Evolutionary conservation across 768 basidiomycete genomes (phyloP).

Genomic region (Panaeolus papilionaceus): DNA sequence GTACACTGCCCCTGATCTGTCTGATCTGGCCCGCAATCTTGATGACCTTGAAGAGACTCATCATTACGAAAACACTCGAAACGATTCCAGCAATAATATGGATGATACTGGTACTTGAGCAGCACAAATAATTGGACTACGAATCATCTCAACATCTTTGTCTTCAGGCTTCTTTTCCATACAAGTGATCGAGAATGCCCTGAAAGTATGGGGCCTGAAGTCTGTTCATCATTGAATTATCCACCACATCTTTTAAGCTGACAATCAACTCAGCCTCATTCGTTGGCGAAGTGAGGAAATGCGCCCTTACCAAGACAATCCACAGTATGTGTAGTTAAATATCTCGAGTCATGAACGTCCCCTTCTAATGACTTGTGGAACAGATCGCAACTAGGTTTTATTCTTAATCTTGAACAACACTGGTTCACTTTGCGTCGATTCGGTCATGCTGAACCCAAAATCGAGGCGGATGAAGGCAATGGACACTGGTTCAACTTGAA

Average conservation of each 20-base stretch:
- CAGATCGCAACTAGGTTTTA: constrained; percentile 85
- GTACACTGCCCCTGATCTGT: constrained; percentile 84
- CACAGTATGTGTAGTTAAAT: constrained; percentile 62
- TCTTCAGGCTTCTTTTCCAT: constrained; percentile 86
- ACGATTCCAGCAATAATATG: constrained; percentile 75
- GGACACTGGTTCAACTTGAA: constrained; percentile 93
- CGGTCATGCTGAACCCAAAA: constrained; percentile 54
- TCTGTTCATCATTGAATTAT: constrained; percentile 37
- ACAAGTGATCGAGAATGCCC: constrained; percentile 85
- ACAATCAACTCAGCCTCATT: constrained; percentile 57
- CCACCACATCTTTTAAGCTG: constrained; percentile 16
- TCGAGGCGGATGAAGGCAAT: constrained; percentile 49
- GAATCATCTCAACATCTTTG: neutral
- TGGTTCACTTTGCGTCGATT: constrained; percentile 92
- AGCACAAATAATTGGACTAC: neutral
- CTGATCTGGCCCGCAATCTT: constrained; percentile 70
- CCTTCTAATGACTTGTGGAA: constrained; percentile 11
- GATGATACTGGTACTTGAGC: constrained; percentile 78
- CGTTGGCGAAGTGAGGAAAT: constrained; percentile 88
- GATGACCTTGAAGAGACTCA: constrained; percentile 71
- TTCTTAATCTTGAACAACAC: constrained; percentile 85
- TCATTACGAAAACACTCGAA: constrained; percentile 49
- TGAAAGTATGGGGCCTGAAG: constrained; percentile 87
- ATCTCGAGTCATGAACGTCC: neutral
- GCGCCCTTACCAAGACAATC: constrained; percentile 74